Conservation (phyloP, 495 filamentous ascomycete species). For the Aspergillus saccharolyticus region DNA sequence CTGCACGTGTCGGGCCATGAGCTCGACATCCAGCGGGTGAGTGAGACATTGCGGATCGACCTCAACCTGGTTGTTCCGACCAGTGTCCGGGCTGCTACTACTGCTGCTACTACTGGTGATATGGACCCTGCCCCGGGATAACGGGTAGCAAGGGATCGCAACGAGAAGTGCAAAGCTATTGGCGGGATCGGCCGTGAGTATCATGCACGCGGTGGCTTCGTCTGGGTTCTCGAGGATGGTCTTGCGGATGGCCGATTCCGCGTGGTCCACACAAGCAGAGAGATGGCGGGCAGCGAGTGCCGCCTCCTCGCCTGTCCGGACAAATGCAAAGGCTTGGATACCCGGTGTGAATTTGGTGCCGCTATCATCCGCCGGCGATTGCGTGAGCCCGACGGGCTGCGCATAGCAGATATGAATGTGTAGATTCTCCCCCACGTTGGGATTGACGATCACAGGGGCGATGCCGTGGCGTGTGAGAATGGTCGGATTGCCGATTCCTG, state of each 20-base stretch:
- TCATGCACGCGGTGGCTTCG: not conserved
- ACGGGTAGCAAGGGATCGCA: not conserved
- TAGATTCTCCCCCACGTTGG: not conserved
- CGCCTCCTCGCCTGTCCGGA: not conserved
- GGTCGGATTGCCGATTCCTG: conserved; percentile 36
- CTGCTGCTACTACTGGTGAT: no score
- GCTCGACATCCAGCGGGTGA: not conserved
- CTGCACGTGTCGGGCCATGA: not conserved
- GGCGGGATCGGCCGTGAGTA: not conserved
- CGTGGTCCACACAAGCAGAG: no score
- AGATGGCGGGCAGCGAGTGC: no score
- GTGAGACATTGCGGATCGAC: not conserved
- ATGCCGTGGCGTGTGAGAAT: not conserved
- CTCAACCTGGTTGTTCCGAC: no score
- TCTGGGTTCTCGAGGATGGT: not conserved
- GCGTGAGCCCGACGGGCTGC: not conserved
- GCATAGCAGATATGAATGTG: not conserved
- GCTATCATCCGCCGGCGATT: not conserved
- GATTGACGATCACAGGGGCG: not conserved
- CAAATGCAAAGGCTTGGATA: not conserved
- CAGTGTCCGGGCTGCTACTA: no score
- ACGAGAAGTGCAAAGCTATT: not conserved
- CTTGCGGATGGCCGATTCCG: not conserved
- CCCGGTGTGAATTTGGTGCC: not conserved
- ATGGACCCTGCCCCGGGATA: not conserved